Conservation (phyloP, 495 filamentous ascomycete species). For the Jackrogersella minutella region DNA sequence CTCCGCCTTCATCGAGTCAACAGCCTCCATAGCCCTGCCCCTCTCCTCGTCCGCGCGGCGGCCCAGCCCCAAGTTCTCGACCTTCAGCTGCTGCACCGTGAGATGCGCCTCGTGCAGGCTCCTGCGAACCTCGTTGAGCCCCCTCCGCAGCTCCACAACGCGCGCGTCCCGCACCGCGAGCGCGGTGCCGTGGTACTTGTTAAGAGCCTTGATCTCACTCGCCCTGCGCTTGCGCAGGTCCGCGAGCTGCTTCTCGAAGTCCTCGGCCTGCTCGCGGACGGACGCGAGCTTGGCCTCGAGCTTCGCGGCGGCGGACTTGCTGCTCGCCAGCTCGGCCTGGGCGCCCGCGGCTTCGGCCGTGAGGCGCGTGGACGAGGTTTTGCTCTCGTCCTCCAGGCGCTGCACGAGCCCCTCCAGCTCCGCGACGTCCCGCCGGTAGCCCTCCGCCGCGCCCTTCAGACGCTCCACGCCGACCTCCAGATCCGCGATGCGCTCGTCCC, state of each 20-base stretch:
- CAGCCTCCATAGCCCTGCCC: conserved; percentile 56
- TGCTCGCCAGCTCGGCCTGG: conserved; percentile 51
- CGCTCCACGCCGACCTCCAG: conserved; percentile 66
- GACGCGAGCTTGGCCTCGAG: conserved; percentile 43
- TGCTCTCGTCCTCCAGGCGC: conserved; percentile 65
- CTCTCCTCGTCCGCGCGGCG: conserved; percentile 53
- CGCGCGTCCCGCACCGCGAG: conserved; percentile 55
- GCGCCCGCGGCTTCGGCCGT: conserved; percentile 42
- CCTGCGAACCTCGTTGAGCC: conserved; percentile 48
- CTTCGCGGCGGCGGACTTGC: conserved; percentile 49
- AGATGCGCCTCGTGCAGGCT: conserved; percentile 49
- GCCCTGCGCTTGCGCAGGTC: conserved; percentile 53
- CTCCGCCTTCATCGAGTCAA: conserved; percentile 59
- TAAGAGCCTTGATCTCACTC: conserved; percentile 50
- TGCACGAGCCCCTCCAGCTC: conserved; percentile 68
- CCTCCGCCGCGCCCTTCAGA: conserved; percentile 66
- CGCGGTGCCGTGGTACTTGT: conserved; percentile 45
- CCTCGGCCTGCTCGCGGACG: conserved; percentile 41
- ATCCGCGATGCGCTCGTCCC: conserved; percentile 61
- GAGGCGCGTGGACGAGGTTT: conserved; percentile 29
- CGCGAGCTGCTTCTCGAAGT: conserved; percentile 50
- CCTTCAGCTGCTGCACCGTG: conserved; percentile 46
- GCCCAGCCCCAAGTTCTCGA: conserved; percentile 48
- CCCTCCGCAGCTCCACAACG: conserved; percentile 49
- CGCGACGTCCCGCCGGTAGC: conserved; percentile 70